Conservation (phyloP, 768 basidiomycete genomes). For the Omphalotus guepiniiformis region DNA sequence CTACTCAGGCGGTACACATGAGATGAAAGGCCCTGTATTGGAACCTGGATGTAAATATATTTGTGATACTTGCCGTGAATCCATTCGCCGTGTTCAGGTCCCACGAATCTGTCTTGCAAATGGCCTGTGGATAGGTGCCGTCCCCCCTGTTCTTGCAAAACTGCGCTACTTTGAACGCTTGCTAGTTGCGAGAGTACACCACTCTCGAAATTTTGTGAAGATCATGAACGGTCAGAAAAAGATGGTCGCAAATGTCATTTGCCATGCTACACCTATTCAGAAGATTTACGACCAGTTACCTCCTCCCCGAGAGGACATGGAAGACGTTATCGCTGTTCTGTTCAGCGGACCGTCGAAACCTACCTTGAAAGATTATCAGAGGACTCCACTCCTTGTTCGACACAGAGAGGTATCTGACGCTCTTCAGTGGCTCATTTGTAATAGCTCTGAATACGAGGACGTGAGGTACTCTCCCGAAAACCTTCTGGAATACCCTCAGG, state of each 20-base stretch:
- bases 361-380: constrained; percentile 19
- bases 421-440: constrained; percentile 31
- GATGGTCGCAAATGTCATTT: constrained; percentile 1
- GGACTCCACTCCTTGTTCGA: constrained; percentile 25
- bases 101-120: constrained; percentile 19
- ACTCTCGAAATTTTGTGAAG: constrained; percentile 16
- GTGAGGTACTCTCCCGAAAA: constrained; percentile 24
- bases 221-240: constrained; percentile 17
- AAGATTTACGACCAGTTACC: constrained; percentile 16
- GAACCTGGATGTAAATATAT: not conserved
- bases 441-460: constrained; percentile 30
- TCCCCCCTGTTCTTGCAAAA: constrained; percentile 14
- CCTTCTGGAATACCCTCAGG: constrained; percentile 19
- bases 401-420: constrained; percentile 21
- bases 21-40: not conserved
- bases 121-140: constrained; percentile 24
- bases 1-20: not conserved
- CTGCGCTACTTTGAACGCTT: constrained; percentile 19
- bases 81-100: not conserved
- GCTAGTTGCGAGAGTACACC: constrained; percentile 15
- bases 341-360: constrained; percentile 26
- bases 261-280: constrained; percentile 12
- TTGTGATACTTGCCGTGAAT: not conserved
- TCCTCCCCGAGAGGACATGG: constrained; percentile 22
- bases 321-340: constrained; percentile 28